These are phyloP conservation scores for Elsinoe australis DNA, from an alignment of 2,329 filamentous ascomycete genomes.

Conservation along the genomic window DNA sequence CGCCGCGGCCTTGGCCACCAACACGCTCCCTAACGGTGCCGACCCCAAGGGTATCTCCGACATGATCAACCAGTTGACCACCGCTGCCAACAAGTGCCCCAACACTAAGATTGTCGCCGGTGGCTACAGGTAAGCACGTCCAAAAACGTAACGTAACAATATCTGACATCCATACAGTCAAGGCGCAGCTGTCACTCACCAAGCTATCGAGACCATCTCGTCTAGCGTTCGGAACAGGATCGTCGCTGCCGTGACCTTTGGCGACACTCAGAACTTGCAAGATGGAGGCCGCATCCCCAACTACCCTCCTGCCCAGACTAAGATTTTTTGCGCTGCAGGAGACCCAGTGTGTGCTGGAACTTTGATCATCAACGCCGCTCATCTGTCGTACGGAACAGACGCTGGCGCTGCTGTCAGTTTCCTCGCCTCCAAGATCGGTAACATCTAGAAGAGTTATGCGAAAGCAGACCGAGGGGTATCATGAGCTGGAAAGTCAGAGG, in stretches of 20 bases:
- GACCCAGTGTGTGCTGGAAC: conserved; percentile 26
- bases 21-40: conserved; percentile 12
- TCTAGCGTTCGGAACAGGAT: conserved; percentile 27
- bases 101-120: conserved; percentile 26
- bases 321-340: conserved; percentile 26
- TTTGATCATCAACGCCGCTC: conserved; percentile 25
- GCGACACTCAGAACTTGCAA: conserved; percentile 34
- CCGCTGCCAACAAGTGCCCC: conserved; percentile 25
- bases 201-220: conserved; percentile 28
- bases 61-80: conserved; percentile 19
- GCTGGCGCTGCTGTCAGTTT: conserved; percentile 6
- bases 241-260: conserved; percentile 29
- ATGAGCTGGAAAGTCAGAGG: not conserved
- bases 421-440: conserved; percentile 1
- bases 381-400: conserved; percentile 21
- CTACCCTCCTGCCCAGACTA: conserved; percentile 28
- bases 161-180: conserved; percentile 24
- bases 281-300: conserved; percentile 30
- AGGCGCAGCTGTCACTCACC: conserved; percentile 35
- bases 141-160: too few relatives aligned
- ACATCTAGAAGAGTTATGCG: not conserved
- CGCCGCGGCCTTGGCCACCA: conserved; percentile 18
- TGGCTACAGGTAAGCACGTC: conserved; percentile 25
- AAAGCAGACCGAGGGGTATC: not conserved
- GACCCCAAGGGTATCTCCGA: conserved; percentile 12